Base-by-base conservation (phyloP, 1,284 basidiomycete genomes). In the Sphagnurus paluster region DNA sequence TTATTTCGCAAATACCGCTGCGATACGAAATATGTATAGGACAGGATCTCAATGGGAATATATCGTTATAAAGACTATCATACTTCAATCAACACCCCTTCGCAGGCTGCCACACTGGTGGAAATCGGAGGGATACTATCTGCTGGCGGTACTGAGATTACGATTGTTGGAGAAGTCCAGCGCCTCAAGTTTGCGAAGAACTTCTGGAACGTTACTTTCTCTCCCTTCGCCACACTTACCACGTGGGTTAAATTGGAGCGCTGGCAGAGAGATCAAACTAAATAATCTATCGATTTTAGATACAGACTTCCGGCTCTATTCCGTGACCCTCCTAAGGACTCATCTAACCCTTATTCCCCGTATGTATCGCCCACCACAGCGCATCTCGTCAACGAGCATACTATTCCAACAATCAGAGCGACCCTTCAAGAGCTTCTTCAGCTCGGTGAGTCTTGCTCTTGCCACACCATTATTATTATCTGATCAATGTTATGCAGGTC, bases 171-270 rank as follows among this genome's bases (percentile, higher is more conserved):
- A 5, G 78, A 85, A 52, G 79, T 86, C 13, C 82, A 83, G 54
- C 69, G 80, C 11, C 58, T 70, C 54, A 84, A 84, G 59, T 85
- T 78, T 54, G 54, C 63, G 2, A 86, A 85, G 66, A 85, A 84
- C 57, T 71, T 84, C 39, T 83, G 79, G 80, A 85, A 84, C 55
- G 66, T 80, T 34, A 70, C 69, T 0, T 76, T 84, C 56, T 74
- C 79, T 3, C 74, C 76, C 2, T 67, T 75, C 44, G 60, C 77
- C 2, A 77, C 80, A 0, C 68, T 85, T 34, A 72, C 77, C 0
- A 65, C 73, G 60, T 71, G 39, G 13, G 65, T 52, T 28, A 3
- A 8, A 14, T 26, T 35, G 9, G 34, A 26, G 0, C 25, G 2
- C 14, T 5, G 5, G 13, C 3, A 13, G 20, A 16, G n/a, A 28